phyloP scores from a whole-genome alignment of 345 rosid genomes.

The Eucalyptus marginata region DNA sequence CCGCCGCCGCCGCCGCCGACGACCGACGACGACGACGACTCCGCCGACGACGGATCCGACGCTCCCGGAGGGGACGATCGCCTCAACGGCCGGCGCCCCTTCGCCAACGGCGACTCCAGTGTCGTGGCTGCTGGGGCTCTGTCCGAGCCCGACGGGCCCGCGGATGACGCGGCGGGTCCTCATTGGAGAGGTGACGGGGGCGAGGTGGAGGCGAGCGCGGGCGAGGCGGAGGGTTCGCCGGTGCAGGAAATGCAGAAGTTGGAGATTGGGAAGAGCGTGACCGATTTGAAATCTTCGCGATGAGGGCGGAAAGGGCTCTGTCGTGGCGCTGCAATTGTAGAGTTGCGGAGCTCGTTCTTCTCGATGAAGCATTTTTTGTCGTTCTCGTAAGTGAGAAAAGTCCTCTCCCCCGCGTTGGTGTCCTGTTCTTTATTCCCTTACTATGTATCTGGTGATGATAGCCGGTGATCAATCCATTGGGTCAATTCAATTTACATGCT shows the following conservation, averaged over 20 bases:
- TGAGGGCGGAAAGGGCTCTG: not conserved
- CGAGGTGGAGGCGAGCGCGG: not conserved
- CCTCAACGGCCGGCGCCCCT: not conserved
- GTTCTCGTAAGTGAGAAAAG: not conserved
- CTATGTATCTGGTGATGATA: not conserved
- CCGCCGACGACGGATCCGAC: not conserved
- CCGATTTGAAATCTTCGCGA: not conserved
- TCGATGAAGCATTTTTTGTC: not conserved
- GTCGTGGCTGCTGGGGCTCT: not conserved
- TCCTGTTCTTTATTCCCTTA: not conserved
- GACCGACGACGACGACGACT: not conserved
- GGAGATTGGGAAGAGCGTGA: not conserved
- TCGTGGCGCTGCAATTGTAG: not conserved
- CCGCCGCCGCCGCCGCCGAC: not conserved
- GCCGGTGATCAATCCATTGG: not conserved
- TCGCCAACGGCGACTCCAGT: not conserved
- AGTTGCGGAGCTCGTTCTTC: not conserved
- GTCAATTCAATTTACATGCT: not conserved
- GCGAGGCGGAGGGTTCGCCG: not conserved
- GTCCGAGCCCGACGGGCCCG: not conserved
- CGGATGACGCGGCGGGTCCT: not conserved
- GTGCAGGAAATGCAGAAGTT: not conserved
- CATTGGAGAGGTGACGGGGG: not conserved
- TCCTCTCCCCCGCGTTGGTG: not conserved
- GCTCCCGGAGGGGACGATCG: not conserved